Evolutionary conservation across 768 basidiomycete species (phyloP).

Genomic region (Termitomyces sp.): DNA sequence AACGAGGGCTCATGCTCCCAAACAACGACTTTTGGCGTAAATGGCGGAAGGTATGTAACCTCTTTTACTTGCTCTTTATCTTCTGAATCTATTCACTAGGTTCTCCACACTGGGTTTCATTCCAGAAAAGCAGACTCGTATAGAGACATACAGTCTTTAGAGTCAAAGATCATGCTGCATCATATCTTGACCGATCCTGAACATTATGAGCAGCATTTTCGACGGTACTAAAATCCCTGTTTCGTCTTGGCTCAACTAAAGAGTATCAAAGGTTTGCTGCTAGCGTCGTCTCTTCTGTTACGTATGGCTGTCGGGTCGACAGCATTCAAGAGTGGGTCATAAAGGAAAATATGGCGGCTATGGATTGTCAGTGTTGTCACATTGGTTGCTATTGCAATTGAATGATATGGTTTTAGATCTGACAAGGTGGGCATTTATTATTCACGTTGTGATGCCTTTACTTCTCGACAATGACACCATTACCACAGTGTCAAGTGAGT

Average conservation of each 20-base stretch:
- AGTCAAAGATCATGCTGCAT: conserved; percentile 38
- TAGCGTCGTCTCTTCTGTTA: conserved; percentile 38
- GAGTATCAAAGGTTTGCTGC: conserved; percentile 31
- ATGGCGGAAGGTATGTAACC: conserved; percentile 36
- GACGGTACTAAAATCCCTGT: conserved; percentile 21
- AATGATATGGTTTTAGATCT: not conserved
- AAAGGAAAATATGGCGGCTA: conserved; percentile 38
- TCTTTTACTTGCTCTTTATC: not conserved
- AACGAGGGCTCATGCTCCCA: conserved; percentile 41
- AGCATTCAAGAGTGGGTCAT: conserved; percentile 44
- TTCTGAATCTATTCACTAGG: conserved; percentile 17
- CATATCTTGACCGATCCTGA: conserved; percentile 35
- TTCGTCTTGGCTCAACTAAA: not conserved
- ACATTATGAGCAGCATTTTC: conserved; percentile 35
- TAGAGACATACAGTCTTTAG: conserved; percentile 42
- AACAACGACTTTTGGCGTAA: conserved; percentile 39
- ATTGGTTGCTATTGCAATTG: not conserved
- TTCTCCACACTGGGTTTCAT: conserved; percentile 41
- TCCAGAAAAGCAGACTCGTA: conserved; percentile 36
- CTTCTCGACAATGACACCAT: not conserved
- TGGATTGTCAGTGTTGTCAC: conserved; percentile 31
- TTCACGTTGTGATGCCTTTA: not conserved
- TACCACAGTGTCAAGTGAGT: conserved; percentile 1
- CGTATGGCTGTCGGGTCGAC: conserved; percentile 37
- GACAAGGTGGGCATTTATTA: not conserved